These are phyloP conservation scores for Fusarium sp. DNA, from an alignment of 2,329 filamentous ascomycete genomes.

Conservation along the genomic window DNA sequence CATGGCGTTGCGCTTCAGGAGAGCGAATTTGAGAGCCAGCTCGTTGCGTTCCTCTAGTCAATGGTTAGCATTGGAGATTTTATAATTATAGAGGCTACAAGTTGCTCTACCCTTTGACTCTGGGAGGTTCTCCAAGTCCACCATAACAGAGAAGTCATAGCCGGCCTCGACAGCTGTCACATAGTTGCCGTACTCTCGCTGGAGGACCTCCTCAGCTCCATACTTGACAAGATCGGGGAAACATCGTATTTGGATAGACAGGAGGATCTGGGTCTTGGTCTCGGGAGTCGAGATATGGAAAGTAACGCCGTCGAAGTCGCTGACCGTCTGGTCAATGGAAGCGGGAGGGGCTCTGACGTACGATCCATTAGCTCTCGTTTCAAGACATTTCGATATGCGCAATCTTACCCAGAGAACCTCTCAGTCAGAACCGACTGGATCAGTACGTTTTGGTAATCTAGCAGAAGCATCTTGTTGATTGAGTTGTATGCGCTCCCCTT, in stretches of 20 bases:
- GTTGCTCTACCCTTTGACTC: constrained; percentile 73
- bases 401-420: constrained; percentile 83
- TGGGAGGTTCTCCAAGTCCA: constrained; percentile 90
- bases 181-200: constrained; percentile 94
- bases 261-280: constrained; percentile 90
- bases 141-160: constrained; percentile 93
- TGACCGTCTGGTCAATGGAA: constrained; percentile 97
- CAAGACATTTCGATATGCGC: constrained; percentile 16
- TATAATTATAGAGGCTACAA: background rate
- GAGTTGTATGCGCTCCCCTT: constrained; percentile 43
- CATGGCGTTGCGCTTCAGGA: constrained; percentile 98
- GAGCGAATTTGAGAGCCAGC: constrained; percentile 84
- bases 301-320: constrained; percentile 98
- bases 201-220: constrained; percentile 89
- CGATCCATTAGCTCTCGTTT: constrained; percentile 54
- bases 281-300: constrained; percentile 99
- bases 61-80: constrained; percentile 25
- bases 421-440: constrained; percentile 97
- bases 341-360: constrained; percentile 78
- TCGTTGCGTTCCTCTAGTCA: constrained; percentile 82
- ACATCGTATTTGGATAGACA: constrained; percentile 96
- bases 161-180: constrained; percentile 88
- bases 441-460: constrained; percentile 98
- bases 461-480: constrained; percentile 78
- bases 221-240: constrained; percentile 92